Evolutionary conservation across 352 stramenopile species (phyloP).

Genomic region (Thalassiosira mediterranea): DNA sequence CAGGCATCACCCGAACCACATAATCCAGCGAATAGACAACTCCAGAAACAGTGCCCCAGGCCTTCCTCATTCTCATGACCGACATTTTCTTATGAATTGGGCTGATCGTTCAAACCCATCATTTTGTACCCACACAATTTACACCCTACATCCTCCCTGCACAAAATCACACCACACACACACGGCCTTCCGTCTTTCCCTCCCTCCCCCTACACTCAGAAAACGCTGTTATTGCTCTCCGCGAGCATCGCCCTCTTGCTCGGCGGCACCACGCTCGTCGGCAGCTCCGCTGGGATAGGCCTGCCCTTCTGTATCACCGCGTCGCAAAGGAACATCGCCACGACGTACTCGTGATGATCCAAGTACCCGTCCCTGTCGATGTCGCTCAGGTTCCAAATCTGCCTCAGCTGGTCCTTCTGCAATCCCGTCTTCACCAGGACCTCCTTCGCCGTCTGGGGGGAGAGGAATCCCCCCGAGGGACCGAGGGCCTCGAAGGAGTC

Average conservation of each 20-base stretch:
- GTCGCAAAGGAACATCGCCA: constrained; percentile 84
- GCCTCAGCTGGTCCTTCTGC: constrained; percentile 73
- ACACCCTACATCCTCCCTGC: background rate
- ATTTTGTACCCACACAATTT: constrained; percentile 1
- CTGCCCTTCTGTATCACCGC: constrained; percentile 78
- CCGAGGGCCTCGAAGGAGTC: constrained; percentile 72
- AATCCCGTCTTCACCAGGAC: constrained; percentile 78
- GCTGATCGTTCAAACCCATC: background rate
- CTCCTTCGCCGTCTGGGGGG: constrained; percentile 69
- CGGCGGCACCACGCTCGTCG: constrained; percentile 66
- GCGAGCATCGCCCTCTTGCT: constrained; percentile 61
- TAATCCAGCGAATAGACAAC: too few species aligned
- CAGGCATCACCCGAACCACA: too few species aligned
- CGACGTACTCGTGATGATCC: constrained; percentile 82
- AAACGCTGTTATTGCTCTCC: constrained; percentile 2
- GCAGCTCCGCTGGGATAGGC: constrained; percentile 73
- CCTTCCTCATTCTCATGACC: too few species aligned
- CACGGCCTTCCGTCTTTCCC: too few species aligned
- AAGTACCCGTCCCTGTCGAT: constrained; percentile 82
- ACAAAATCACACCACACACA: background rate
- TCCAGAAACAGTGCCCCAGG: too few species aligned
- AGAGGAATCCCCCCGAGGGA: constrained; percentile 72
- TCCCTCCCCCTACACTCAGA: background rate
- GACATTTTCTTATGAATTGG: too few species aligned
- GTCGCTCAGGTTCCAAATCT: constrained; percentile 83